These are phyloP conservation scores for Rubia balearica DNA, from an alignment of 305 asterid species.

Conservation along the genomic window DNA sequence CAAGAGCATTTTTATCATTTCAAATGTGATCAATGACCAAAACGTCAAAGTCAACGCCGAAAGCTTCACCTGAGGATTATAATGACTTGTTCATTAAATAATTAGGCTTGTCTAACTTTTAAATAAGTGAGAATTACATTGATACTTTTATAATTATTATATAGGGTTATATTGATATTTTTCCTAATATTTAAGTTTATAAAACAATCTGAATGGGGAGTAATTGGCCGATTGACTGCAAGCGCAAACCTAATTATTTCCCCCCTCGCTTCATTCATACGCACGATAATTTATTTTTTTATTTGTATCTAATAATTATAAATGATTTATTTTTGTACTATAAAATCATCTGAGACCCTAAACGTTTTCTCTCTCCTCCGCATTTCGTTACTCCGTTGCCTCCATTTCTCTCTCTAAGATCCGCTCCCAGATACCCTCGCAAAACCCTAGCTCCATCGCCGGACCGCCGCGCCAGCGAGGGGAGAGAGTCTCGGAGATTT, in stretches of 20 bases:
- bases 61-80: too few species aligned
- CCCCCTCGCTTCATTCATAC: neutral
- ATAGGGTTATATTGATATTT: too few species aligned
- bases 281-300: neutral
- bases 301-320: neutral
- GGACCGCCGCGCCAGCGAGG: constrained; percentile 7
- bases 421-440: constrained; percentile 7
- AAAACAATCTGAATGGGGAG: too few species aligned
- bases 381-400: constrained; percentile 1
- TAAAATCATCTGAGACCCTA: constrained; percentile 12
- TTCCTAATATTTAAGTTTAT: too few species aligned
- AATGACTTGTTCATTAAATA: too few species aligned
- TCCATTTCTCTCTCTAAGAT: constrained; percentile 1
- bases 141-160: too few species aligned
- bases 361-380: constrained; percentile 8
- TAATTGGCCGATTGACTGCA: too few species aligned
- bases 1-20: too few species aligned
- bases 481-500: neutral
- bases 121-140: too few species aligned
- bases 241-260: neutral
- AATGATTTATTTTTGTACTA: constrained; percentile 3
- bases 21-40: too few species aligned
- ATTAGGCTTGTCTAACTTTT: too few species aligned
- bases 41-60: too few species aligned
- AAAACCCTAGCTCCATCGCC: constrained; percentile 21